Conservation (phyloP, 768 basidiomycete genomes). For the Mrakia hoshinonis region DNA sequence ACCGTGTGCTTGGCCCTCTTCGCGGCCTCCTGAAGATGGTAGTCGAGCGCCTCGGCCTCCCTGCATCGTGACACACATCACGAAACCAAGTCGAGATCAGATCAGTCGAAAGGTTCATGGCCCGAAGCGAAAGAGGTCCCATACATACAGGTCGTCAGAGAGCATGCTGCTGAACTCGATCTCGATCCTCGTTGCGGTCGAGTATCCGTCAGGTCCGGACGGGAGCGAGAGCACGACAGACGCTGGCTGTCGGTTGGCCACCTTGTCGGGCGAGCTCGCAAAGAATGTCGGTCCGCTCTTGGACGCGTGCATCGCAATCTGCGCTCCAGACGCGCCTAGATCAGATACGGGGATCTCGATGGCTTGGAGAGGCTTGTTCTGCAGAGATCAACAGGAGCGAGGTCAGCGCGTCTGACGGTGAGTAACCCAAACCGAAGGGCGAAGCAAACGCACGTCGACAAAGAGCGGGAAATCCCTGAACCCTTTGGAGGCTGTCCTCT, state of each 20-base stretch:
- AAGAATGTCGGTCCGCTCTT: background rate
- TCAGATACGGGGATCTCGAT: background rate
- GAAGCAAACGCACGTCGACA: background rate
- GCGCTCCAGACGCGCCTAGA: background rate
- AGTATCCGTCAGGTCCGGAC: background rate
- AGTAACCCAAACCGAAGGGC: background rate
- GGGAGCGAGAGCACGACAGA: background rate
- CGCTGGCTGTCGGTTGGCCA: background rate
- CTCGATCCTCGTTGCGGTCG: background rate
- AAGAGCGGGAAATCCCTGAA: slow-evolving; percentile 12
- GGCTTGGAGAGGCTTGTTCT: slow-evolving; percentile 10
- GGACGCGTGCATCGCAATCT: background rate
- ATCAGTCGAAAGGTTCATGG: too few species aligned
- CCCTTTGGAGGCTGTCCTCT: slow-evolving; percentile 5
- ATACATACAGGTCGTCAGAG: background rate
- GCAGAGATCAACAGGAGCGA: background rate
- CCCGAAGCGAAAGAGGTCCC: background rate
- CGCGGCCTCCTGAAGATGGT: background rate
- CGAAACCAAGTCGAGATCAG: background rate
- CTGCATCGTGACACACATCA: background rate
- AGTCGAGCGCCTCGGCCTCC: background rate
- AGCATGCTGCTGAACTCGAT: background rate
- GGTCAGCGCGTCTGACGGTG: background rate
- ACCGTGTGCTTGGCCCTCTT: background rate
- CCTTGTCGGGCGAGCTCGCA: background rate